Evolutionary conservation across 73 alveolate species (phyloP).

Genomic region (Paramecium primaurelia): DNA sequence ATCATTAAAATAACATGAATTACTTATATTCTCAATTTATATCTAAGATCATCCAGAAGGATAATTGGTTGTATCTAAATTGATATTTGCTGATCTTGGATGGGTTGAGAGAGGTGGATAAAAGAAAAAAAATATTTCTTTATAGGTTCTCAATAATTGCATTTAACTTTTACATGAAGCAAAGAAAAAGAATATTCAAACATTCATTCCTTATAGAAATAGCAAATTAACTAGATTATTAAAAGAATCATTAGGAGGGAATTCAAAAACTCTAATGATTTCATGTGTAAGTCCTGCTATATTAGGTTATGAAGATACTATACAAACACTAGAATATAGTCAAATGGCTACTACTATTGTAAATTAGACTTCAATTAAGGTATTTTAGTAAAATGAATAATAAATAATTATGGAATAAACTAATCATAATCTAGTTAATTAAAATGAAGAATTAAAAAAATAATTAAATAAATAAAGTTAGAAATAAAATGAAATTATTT

Average conservation of each 20-base stretch:
- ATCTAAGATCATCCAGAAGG: background rate
- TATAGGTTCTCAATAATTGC: background rate
- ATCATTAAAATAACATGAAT: background rate
- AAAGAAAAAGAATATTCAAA: background rate
- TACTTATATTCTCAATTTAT: background rate
- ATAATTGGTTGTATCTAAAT: background rate
- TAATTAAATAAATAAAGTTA: background rate
- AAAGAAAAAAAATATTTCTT: slow-evolving; percentile 5
- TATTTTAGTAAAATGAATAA: background rate
- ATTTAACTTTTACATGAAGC: background rate
- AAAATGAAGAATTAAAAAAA: slow-evolving; percentile 33
- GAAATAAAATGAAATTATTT: background rate
- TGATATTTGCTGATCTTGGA: slow-evolving; percentile 3
- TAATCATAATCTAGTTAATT: background rate
- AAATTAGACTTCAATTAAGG: background rate
- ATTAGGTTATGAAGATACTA: slow-evolving; percentile 74
- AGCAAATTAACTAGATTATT: slow-evolving; percentile 34
- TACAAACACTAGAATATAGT: slow-evolving; percentile 77
- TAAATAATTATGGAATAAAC: background rate
- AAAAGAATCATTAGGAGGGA: slow-evolving; percentile 86
- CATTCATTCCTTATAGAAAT: slow-evolving; percentile 38
- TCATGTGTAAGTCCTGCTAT: slow-evolving; percentile 80
- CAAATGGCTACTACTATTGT: slow-evolving; percentile 60
- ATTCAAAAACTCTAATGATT: slow-evolving; percentile 77
- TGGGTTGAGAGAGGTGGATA: slow-evolving; percentile 31